Conservation (phyloP, 768 basidiomycete species). For the Suillus cothurnatus region DNA sequence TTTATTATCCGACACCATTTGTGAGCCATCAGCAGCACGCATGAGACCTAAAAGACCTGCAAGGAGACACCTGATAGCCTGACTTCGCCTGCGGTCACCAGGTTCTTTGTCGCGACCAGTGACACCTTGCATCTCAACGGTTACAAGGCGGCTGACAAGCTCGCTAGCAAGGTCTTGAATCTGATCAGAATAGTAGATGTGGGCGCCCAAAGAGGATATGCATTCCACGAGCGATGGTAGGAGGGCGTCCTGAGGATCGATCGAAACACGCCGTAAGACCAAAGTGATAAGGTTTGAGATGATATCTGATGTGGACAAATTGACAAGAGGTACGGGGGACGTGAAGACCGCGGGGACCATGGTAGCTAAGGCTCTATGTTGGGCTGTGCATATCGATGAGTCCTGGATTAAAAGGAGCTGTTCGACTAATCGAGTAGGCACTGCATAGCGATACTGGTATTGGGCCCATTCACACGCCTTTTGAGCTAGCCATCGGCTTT, state of each 20-base stretch:
- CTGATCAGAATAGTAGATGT: slow-evolving; percentile 96
- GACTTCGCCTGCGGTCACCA: slow-evolving; percentile 50
- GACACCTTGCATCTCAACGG: slow-evolving; percentile 67
- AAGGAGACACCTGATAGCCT: slow-evolving; percentile 71
- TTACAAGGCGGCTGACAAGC: slow-evolving; percentile 70
- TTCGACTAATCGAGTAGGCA: slow-evolving; percentile 85
- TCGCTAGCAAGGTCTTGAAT: slow-evolving; percentile 91
- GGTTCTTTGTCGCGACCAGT: slow-evolving; percentile 40
- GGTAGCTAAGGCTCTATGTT: slow-evolving; percentile 63
- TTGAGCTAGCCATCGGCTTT: slow-evolving; percentile 83
- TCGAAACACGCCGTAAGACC: slow-evolving; percentile 67
- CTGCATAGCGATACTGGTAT: slow-evolving; percentile 90
- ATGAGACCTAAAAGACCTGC: slow-evolving; percentile 73
- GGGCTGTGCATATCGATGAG: slow-evolving; percentile 41
- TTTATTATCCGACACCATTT: slow-evolving; percentile 26
- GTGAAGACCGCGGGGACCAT: slow-evolving; percentile 88
- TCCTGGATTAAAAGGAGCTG: slow-evolving; percentile 68
- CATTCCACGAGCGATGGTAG: slow-evolving; percentile 72
- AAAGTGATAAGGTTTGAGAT: slow-evolving; percentile 76
- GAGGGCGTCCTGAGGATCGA: slow-evolving; percentile 63
- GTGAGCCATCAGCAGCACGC: slow-evolving; percentile 55
- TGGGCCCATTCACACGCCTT: slow-evolving; percentile 85
- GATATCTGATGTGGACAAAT: slow-evolving; percentile 89
- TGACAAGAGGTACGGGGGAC: slow-evolving; percentile 80
- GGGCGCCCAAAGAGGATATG: slow-evolving; percentile 82